Conservation (phyloP, 768 basidiomycete genomes). For the Podaxis sp. region DNA sequence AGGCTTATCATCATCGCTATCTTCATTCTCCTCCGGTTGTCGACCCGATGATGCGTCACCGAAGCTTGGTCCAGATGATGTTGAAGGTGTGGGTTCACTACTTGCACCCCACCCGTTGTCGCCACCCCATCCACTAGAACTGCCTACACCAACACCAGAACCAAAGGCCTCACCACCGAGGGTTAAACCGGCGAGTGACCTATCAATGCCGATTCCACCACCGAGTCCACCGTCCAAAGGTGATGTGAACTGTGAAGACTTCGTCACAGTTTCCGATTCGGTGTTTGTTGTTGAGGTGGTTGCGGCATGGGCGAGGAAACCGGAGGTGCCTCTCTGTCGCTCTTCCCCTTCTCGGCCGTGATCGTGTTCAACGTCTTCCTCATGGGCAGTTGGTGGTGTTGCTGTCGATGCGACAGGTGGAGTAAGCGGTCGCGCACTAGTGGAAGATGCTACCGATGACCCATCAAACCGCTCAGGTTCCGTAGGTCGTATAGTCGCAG, state of each 20-base stretch:
- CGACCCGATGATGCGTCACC: neutral
- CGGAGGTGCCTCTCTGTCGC: neutral
- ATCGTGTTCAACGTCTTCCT: conserved; percentile 4
- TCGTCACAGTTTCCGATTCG: neutral
- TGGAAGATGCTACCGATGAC: conserved; percentile 16
- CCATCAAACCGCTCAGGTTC: conserved; percentile 23
- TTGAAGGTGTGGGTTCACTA: conserved; percentile 18
- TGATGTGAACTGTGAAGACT: conserved; percentile 29
- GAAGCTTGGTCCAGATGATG: neutral
- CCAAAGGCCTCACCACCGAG: conserved; percentile 26
- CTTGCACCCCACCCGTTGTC: conserved; percentile 18
- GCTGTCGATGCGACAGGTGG: neutral
- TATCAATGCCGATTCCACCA: conserved; percentile 24
- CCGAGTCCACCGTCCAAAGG: conserved; percentile 33
- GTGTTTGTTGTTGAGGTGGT: neutral
- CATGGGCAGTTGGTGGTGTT: neutral
- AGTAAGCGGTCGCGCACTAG: conserved; percentile 8
- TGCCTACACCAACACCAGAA: neutral
- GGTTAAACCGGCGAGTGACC: conserved; percentile 35
- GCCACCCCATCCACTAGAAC: conserved; percentile 12
- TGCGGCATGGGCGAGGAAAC: conserved; percentile 9
- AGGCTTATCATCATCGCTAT: conserved; percentile 69
- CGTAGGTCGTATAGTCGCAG: conserved; percentile 40
- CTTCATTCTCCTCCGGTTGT: conserved; percentile 41
- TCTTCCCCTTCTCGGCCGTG: neutral